These are phyloP conservation scores for Leishmania lainsoni DNA, from an alignment of 208 protist species.

Conservation along the genomic window DNA sequence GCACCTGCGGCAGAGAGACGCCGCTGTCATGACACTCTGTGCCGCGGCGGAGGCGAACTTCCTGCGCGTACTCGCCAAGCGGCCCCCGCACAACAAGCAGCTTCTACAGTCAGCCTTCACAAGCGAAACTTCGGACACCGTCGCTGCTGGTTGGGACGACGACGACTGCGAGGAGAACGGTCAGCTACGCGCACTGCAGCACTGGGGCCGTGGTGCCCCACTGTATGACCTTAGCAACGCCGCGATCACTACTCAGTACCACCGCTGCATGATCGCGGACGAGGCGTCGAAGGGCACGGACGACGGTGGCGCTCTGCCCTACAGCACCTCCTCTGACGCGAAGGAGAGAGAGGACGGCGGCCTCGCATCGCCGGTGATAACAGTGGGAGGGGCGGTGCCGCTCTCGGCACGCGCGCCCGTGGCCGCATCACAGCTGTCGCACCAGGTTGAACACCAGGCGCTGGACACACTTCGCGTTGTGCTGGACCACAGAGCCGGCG, in stretches of 20 bases:
- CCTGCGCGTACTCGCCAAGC: conserved; percentile 1
- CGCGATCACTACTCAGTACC: conserved; percentile 1
- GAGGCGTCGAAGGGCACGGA: not conserved
- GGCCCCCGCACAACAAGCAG: not conserved
- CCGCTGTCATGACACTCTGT: not conserved
- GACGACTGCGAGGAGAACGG: conserved; percentile 2
- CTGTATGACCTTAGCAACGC: conserved; percentile 35
- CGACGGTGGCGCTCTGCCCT: not conserved
- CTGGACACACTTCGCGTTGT: not conserved
- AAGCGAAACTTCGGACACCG: not conserved
- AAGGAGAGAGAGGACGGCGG: too few species aligned
- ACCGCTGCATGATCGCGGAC: not conserved
- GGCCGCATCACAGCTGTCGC: not conserved
- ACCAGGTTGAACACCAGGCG: not conserved
- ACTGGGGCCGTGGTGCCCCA: conserved; percentile 7
- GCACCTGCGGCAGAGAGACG: not conserved
- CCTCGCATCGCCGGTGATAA: not conserved
- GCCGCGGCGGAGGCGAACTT: conserved; percentile 18
- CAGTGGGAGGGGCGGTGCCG: not conserved
- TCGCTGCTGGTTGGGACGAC: not conserved
- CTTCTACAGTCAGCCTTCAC: not conserved
- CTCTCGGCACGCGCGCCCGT: not conserved
- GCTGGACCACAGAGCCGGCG: not conserved
- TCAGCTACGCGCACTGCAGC: not conserved
- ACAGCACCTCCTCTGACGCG: not conserved